phyloP scores from a whole-genome alignment of 441 rosid species.

The Flueggea neowawraea region DNA sequence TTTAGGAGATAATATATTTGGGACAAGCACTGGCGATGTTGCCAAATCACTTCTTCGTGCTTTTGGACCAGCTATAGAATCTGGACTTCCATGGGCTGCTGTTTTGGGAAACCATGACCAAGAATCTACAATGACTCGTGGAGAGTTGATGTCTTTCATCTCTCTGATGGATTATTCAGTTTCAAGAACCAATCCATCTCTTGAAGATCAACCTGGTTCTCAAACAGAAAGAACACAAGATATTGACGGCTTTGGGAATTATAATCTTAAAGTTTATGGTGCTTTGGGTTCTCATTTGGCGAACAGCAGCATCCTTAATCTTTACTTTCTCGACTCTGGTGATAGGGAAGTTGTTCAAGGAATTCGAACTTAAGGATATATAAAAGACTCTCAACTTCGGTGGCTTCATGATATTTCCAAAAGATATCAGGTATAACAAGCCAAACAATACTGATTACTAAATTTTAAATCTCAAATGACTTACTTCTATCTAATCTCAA shows the following conservation, averaged over 20 bases:
- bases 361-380: slow-evolving; percentile 74
- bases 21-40: slow-evolving; percentile 74
- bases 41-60: slow-evolving; percentile 77
- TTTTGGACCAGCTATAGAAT: slow-evolving; percentile 66
- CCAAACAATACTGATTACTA: neutral
- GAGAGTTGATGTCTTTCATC: slow-evolving; percentile 75
- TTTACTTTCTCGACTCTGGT: slow-evolving; percentile 86
- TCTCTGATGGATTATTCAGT: slow-evolving; percentile 90
- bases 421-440: slow-evolving; percentile 47
- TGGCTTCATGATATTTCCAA: slow-evolving; percentile 64
- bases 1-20: slow-evolving; percentile 89
- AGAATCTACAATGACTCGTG: slow-evolving; percentile 77
- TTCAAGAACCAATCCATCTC: slow-evolving; percentile 56
- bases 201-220: slow-evolving; percentile 21
- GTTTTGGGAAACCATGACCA: slow-evolving; percentile 94
- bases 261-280: slow-evolving; percentile 56
- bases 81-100: slow-evolving; percentile 90
- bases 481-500: no score
- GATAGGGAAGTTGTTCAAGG: slow-evolving; percentile 70
- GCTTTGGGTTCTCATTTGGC: slow-evolving; percentile 72
- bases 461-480: no score
- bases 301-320: slow-evolving; percentile 67
- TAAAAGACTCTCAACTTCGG: slow-evolving; percentile 77
- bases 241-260: slow-evolving; percentile 85
- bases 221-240: slow-evolving; percentile 16